Evolutionary conservation across 345 rosid species (phyloP).

Genomic region (Chamaenerion angustifolium): DNA sequence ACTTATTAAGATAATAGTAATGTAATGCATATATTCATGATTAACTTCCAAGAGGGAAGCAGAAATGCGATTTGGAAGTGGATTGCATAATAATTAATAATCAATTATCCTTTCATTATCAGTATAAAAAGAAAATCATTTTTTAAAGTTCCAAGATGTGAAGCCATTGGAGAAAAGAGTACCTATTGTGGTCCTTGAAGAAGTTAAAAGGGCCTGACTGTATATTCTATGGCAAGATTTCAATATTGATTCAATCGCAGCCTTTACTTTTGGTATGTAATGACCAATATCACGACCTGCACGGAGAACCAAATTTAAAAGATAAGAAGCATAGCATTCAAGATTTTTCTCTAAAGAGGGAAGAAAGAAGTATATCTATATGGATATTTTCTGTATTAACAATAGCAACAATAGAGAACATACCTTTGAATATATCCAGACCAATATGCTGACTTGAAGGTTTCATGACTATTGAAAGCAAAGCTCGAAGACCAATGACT

Average conservation of each 20-base stretch:
- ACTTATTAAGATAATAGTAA: too few relatives aligned
- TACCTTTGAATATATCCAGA: slow-evolving; percentile 86
- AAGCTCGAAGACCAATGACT: slow-evolving; percentile 92
- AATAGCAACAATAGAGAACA: slow-evolving; percentile 2
- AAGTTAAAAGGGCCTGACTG: slow-evolving; percentile 84
- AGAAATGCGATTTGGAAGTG: too few relatives aligned
- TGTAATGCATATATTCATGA: too few relatives aligned
- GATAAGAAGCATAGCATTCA: background rate
- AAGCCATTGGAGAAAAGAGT: background rate
- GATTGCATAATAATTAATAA: too few relatives aligned
- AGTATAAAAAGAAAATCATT: background rate
- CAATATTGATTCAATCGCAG: slow-evolving; percentile 89
- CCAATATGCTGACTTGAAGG: slow-evolving; percentile 80
- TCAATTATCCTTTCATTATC: background rate
- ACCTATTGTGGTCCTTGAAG: slow-evolving; percentile 83
- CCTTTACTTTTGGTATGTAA: slow-evolving; percentile 94
- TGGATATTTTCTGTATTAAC: slow-evolving; percentile 9
- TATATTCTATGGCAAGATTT: slow-evolving; percentile 78
- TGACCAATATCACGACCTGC: slow-evolving; percentile 79
- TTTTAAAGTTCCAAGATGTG: background rate
- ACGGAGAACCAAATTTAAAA: slow-evolving; percentile 13
- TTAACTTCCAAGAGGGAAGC: too few relatives aligned
- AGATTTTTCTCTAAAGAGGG: too few relatives aligned
- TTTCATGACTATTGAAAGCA: slow-evolving; percentile 86
- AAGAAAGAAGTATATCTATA: too few relatives aligned